phyloP scores from a whole-genome alignment of 2,329 filamentous ascomycete genomes.

The Fusarium sp. region DNA sequence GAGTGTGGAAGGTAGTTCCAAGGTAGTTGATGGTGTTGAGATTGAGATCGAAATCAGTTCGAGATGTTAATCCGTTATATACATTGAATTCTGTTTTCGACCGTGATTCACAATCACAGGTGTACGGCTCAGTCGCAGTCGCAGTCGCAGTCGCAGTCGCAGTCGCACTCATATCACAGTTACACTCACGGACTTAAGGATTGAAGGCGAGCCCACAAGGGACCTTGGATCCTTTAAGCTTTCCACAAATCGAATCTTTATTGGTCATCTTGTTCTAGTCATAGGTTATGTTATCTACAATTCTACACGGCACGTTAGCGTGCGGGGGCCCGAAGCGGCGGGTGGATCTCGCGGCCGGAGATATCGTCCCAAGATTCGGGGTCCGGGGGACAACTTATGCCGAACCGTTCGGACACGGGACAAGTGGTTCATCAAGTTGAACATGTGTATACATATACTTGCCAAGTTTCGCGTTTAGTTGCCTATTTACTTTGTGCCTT shows the following conservation, averaged over 20 bases:
- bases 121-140: background rate
- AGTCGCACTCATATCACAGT: too few species aligned
- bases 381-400: background rate
- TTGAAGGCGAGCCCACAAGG: too few species aligned
- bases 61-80: constrained; percentile 11
- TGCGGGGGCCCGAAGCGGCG: background rate
- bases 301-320: background rate
- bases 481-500: background rate
- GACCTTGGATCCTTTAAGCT: too few species aligned
- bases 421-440: background rate
- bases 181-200: constrained; percentile 17
- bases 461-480: background rate
- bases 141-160: too few species aligned
- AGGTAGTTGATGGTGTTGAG: background rate
- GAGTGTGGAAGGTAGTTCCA: background rate
- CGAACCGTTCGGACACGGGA: constrained; percentile 2
- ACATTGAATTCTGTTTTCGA: background rate
- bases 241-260: too few species aligned
- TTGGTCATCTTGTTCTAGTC: too few species aligned
- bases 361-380: constrained; percentile 11
- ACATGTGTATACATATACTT: background rate
- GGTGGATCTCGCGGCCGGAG: constrained; percentile 32
- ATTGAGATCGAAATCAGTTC: background rate
- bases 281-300: too few species aligned
- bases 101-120: constrained; percentile 8